These are phyloP conservation scores for Mycena latifolia DNA, from an alignment of 768 basidiomycete species.

Conservation along the genomic window DNA sequence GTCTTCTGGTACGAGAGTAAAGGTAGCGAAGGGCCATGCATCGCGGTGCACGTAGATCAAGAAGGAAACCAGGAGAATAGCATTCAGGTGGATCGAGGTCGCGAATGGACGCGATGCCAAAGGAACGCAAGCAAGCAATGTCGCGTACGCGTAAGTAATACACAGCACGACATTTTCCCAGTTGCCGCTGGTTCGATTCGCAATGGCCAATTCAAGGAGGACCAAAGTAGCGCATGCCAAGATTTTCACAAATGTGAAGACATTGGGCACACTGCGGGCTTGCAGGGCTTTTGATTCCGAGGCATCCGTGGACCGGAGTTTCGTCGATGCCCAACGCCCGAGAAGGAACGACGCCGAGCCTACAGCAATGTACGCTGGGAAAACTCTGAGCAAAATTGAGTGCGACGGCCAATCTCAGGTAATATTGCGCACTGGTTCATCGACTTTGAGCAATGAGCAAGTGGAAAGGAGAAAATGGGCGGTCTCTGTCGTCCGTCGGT, in stretches of 20 bases:
- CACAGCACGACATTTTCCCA: conserved; percentile 19
- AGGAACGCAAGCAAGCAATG: conserved; percentile 7
- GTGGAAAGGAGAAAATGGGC: no score
- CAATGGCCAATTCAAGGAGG: conserved; percentile 1
- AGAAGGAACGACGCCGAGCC: conserved; percentile 7
- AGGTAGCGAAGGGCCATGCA: conserved; percentile 61
- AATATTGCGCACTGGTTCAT: conserved; percentile 6
- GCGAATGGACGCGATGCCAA: not conserved
- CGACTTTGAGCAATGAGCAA: not conserved
- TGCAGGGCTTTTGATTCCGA: not conserved
- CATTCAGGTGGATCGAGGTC: conserved; percentile 3
- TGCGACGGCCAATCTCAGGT: no score
- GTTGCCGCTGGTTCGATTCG: not conserved
- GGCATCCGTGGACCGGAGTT: not conserved
- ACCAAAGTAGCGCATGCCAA: conserved; percentile 17
- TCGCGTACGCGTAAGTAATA: conserved; percentile 18
- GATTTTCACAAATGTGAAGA: not conserved
- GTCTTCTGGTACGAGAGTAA: conserved; percentile 54
- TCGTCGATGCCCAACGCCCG: conserved; percentile 16
- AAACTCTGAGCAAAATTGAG: conserved; percentile 1
- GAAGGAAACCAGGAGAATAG: conserved; percentile 23
- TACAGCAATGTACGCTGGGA: no score
- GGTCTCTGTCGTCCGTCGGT: no score
- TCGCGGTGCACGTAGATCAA: conserved; percentile 48
- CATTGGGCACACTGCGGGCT: no score